Base-by-base conservation (phyloP, 164 flowering plant genomes). In the Nymphaea thermarum region DNA sequence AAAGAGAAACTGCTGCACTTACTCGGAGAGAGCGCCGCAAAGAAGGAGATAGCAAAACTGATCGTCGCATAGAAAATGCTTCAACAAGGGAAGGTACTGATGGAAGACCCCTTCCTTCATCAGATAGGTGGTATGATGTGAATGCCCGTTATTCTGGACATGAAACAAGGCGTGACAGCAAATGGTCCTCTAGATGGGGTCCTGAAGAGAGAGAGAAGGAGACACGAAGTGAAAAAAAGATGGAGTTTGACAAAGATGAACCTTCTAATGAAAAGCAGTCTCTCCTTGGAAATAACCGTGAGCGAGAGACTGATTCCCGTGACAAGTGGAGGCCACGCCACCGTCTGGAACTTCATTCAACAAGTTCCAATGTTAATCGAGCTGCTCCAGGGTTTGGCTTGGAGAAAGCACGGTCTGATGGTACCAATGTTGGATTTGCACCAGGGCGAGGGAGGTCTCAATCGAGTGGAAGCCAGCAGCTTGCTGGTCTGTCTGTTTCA, bases 251-350 rank as follows among this genome's bases (percentile, higher is more conserved):
- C 69, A 90, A 86, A 78, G 97, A 91, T 65, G 94, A 89, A 55
- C 44, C 74, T 71, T 87, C 75, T 42, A 71, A 5, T 81, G 98
- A 89, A 57, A 81, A 66, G 43, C 93, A 84, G 61, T 63, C 86
- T 60, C 64, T 75, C 77, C 75, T 71, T 3, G 71, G 72, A 65
- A 67, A 72, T 70, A 79, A 66, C 71, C 88, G 87, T 47, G 93
- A 90, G 44, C 95, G 93, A 71, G 96, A 89, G 36, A 43, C 79
- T 25, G 97, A 90, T 66, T 73, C 92, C 77, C 97, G 96, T 76
- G 97, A 93, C 75, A 91, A 93, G 75, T 93, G 97, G 98, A 87
- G 97, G 82, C 96, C 98, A 53, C 93, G 97, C 42, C 96, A 89
- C 71, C 77, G 96, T 44, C 76, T 86, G 86, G 98, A 93, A 66